Evolutionary conservation across 345 rosid species (phyloP).

Genomic region (Lumnitzera racemosa): DNA sequence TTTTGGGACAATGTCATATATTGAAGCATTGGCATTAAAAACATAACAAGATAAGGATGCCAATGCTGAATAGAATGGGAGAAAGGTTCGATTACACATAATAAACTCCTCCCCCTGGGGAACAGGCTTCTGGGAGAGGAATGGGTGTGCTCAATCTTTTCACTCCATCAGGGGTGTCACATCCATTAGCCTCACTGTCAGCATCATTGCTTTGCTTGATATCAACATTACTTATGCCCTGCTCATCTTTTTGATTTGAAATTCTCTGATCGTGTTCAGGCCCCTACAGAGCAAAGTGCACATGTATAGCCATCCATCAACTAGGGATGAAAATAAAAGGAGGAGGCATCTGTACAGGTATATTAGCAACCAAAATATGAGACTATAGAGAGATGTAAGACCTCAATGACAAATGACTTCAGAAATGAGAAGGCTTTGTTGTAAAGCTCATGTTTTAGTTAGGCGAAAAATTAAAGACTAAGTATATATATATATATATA

Average conservation of each 20-base stretch:
- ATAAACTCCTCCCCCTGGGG: conserved; percentile 50
- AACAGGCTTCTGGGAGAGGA: conserved; percentile 45
- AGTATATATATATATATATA: too few species aligned
- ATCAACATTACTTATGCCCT: conserved; percentile 11
- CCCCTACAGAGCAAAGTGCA: conserved; percentile 11
- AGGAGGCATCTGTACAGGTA: too few species aligned
- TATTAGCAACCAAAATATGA: too few species aligned
- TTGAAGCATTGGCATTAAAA: too few species aligned
- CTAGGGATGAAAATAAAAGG: not conserved
- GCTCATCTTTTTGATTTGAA: conserved; percentile 21
- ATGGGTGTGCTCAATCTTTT: conserved; percentile 44
- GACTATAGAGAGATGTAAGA: too few species aligned
- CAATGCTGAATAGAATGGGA: conserved; percentile 2
- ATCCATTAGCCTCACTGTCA: conserved; percentile 27
- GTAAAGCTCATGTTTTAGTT: too few species aligned
- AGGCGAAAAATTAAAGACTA: too few species aligned
- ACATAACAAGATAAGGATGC: not conserved
- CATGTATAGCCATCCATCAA: not conserved
- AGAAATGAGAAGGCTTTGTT: too few species aligned
- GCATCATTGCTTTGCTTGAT: conserved; percentile 16
- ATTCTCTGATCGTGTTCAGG: conserved; percentile 26
- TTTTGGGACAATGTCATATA: too few species aligned
- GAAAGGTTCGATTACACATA: conserved; percentile 36
- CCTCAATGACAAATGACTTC: too few species aligned
- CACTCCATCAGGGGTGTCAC: conserved; percentile 12